Evolutionary conservation across 208 protist genomes (phyloP).

Genomic region (Acanthamoeba castellanii): DNA sequence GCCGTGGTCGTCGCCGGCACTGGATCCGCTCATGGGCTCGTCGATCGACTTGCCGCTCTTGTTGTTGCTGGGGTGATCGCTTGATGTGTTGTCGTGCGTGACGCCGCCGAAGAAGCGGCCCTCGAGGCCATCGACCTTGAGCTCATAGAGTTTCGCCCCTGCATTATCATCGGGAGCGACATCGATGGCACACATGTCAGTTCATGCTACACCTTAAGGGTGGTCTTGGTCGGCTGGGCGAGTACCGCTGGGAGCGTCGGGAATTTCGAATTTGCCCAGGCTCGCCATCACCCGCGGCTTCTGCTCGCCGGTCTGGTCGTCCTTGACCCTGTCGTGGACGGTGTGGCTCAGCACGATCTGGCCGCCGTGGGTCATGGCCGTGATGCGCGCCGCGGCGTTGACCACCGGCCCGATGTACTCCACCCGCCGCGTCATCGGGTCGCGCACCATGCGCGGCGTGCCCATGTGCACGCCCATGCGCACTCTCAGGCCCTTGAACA

Average conservation of each 20-base stretch:
- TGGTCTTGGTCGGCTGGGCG: too few relatives aligned
- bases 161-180: too few relatives aligned
- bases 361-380: constrained; percentile 64
- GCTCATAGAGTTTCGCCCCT: constrained; percentile 23
- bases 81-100: background rate
- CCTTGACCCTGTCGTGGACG: background rate
- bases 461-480: constrained; percentile 70
- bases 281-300: background rate
- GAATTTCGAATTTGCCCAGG: constrained; percentile 64
- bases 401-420: constrained; percentile 74
- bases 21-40: background rate
- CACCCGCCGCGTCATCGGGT: constrained; percentile 60
- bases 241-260: background rate
- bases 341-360: constrained; percentile 31
- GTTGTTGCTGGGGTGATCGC: background rate
- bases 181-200: too few relatives aligned
- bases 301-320: background rate
- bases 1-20: background rate
- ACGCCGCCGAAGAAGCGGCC: constrained; percentile 67
- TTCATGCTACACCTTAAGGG: too few relatives aligned
- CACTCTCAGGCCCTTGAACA: constrained; percentile 60
- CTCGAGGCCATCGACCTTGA: constrained; percentile 44
- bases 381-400: constrained; percentile 59
- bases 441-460: background rate
- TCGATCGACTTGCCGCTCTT: constrained; percentile 6